Evolutionary conservation across 1,139 yeast genomes (phyloP).

Genomic region (Meyerozyma athensensis): DNA sequence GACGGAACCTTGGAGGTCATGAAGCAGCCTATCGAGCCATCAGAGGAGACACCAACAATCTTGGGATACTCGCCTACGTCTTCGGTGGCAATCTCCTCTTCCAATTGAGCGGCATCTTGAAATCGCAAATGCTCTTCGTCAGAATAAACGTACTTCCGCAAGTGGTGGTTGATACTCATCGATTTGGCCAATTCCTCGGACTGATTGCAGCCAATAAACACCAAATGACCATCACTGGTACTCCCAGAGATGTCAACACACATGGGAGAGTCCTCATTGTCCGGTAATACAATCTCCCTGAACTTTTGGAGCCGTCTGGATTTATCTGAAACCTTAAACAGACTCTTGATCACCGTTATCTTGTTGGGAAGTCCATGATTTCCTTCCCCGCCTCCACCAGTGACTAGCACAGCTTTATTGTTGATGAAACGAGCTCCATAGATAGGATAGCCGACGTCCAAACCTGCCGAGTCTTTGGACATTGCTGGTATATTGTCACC

Average conservation of each 20-base stretch:
- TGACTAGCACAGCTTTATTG: conserved; percentile 58
- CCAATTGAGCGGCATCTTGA: conserved; percentile 55
- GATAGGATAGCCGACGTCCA: conserved; percentile 74
- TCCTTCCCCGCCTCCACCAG: conserved; percentile 97
- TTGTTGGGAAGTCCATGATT: conserved; percentile 83
- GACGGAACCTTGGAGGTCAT: conserved; percentile 63
- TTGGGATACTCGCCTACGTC: conserved; percentile 53
- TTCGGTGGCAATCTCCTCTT: conserved; percentile 27
- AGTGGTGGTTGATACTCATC: conserved; percentile 64
- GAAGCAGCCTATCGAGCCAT: conserved; percentile 54
- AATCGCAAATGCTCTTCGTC: conserved; percentile 59
- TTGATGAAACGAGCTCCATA: conserved; percentile 71
- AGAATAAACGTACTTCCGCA: conserved; percentile 57
- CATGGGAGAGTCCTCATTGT: conserved; percentile 71
- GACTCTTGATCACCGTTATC: conserved; percentile 63
- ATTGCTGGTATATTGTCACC: background rate
- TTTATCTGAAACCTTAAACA: conserved; percentile 49
- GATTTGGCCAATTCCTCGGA: conserved; percentile 48
- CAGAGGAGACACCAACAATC: conserved; percentile 46
- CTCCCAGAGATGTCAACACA: conserved; percentile 50
- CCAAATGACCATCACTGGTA: conserved; percentile 19
- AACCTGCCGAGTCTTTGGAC: conserved; percentile 31
- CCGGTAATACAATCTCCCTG: conserved; percentile 57
- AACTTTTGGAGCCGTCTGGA: conserved; percentile 51
- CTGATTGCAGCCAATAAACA: conserved; percentile 75